Evolutionary conservation across 2,329 filamentous ascomycete species (phyloP).

Genomic region (Trichoderma afroharzianum): DNA sequence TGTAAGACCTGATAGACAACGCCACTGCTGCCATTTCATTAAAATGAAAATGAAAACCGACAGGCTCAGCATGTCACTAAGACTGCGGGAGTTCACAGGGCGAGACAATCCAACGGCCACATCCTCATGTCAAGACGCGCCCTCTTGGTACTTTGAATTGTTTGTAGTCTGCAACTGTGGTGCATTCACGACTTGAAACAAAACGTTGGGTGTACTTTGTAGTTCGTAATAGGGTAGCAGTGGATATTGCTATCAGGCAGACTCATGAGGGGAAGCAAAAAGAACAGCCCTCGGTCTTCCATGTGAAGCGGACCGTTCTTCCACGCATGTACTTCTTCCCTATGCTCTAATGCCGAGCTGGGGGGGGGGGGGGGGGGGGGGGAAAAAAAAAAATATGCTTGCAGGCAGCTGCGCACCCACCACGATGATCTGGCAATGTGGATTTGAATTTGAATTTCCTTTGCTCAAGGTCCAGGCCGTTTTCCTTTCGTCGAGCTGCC

Average conservation of each 20-base stretch:
- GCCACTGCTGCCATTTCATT: neutral
- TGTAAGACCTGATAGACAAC: neutral
- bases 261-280: neutral
- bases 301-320: slow-evolving; percentile 26
- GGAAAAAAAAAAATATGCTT: too few species aligned
- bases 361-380: neutral
- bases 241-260: neutral
- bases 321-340: slow-evolving; percentile 19
- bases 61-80: neutral
- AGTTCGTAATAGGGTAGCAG: neutral
- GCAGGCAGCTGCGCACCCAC: neutral
- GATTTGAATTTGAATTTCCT: neutral
- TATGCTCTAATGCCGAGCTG: slow-evolving; percentile 22
- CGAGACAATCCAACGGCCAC: neutral
- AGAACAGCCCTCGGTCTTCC: slow-evolving; percentile 22
- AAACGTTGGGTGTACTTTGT: neutral
- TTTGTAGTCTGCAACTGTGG: neutral
- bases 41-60: neutral
- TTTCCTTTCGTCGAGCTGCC: too few species aligned
- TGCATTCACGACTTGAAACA: neutral
- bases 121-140: neutral
- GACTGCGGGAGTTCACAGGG: slow-evolving; percentile 12
- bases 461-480: neutral
- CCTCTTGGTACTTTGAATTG: neutral
- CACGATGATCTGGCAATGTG: neutral